phyloP scores from a whole-genome alignment of 345 rosid genomes.

The Citropsis articulata region DNA sequence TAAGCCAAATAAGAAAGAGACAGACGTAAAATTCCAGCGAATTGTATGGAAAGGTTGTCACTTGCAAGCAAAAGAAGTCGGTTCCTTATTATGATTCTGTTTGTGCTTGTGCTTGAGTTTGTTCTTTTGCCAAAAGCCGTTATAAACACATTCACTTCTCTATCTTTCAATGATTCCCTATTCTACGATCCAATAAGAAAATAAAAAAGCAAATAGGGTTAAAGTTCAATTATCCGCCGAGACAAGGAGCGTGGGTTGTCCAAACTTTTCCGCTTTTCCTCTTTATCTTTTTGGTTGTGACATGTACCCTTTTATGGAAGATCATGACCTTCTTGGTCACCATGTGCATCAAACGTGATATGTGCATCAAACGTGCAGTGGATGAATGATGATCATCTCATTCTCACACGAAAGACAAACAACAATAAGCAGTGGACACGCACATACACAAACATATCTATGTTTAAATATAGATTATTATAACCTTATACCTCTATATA shows the following conservation, averaged over 20 bases:
- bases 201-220: conserved; percentile 3
- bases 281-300: conserved; percentile 35
- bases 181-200: conserved; percentile 9
- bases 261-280: conserved; percentile 18
- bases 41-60: conserved; percentile 27
- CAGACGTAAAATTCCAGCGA: conserved; percentile 26
- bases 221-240: conserved; percentile 19
- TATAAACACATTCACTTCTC: not conserved
- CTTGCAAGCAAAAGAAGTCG: conserved; percentile 17
- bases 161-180: not conserved
- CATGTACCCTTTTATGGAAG: conserved; percentile 34
- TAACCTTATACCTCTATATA: no score
- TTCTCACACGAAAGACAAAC: conserved; percentile 38
- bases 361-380: conserved; percentile 40
- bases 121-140: not conserved
- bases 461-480: no score
- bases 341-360: conserved; percentile 31
- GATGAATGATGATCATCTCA: conserved; percentile 4
- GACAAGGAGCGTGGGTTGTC: conserved; percentile 56
- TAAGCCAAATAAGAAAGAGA: conserved; percentile 32
- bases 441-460: no score
- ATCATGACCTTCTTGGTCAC: conserved; percentile 29
- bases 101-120: conserved; percentile 5
- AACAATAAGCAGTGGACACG: conserved; percentile 6
- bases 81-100: not conserved